Evolutionary conservation across 2,329 filamentous ascomycete genomes (phyloP), one percentile per base, ranked within the genome.

Genomic region (Calycina marina): DNA sequence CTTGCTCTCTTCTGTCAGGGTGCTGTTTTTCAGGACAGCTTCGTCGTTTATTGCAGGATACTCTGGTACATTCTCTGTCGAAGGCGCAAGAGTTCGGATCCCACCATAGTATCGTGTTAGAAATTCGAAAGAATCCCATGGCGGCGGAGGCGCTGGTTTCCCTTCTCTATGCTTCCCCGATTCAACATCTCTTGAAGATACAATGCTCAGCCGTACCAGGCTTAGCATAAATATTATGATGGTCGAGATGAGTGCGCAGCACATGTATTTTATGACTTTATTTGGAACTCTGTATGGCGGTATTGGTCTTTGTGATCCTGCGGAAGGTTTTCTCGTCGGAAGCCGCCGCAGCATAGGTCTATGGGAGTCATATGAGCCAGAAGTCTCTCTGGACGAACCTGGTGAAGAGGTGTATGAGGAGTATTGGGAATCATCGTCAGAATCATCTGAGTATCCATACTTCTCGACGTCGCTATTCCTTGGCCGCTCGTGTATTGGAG

Each of bases 101-200:
- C 90, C 90, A 10, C 85, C 88, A 53, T 94, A 90, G 53, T 94
- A 98, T 40, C 86, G 69, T 38, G 77, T 77, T 39, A 98, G 56
- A 48, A 93, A 92, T 0, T 75, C 72, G 51, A 93, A 96, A 6
- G 68, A 70, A 52, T 93, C 82, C 85, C 86, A 96, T n/a, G 42
- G 38, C 4, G 69, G 56, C 0, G 75, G 72, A 9, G 82, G 80
- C 13, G 73, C 69, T 0, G 69, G 56, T 0, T 72, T 65, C 9
- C 66, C 66, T 41, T 73, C 72, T 11, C 70, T 67, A 16, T 78
- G 50, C 36, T 64, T 63, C 18, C 68, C 66, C 31, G 67, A 54
- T 39, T 68, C 60, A 14, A 78, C 59, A 39, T 62, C 66, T 47
- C 62, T 67, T 48, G 82, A 77, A 42, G 80, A 80, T 12, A 70